Conservation (phyloP, 331 rosid genomes). For the Prunus yedoensis region DNA sequence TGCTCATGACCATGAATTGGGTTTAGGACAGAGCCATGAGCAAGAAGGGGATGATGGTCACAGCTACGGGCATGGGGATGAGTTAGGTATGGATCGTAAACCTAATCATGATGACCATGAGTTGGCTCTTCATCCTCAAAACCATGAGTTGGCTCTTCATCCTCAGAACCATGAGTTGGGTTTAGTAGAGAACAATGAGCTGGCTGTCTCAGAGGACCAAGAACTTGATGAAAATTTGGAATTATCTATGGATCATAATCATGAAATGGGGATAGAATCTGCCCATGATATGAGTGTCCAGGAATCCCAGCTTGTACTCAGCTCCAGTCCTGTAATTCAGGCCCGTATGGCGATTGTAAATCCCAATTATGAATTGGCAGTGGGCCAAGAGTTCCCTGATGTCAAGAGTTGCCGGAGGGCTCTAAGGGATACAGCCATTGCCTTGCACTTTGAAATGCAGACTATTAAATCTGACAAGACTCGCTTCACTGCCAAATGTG, state of each 20-base stretch:
- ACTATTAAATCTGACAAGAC: slow-evolving; percentile 94
- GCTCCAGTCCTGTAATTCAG: slow-evolving; percentile 57
- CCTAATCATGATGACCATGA: slow-evolving; percentile 64
- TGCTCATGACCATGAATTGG: slow-evolving; percentile 42
- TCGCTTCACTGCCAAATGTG: slow-evolving; percentile 89
- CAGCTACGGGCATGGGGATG: slow-evolving; percentile 51
- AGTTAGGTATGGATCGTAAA: slow-evolving; percentile 61
- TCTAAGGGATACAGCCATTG: slow-evolving; percentile 91
- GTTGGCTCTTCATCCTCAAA: slow-evolving; percentile 50
- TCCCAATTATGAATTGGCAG: slow-evolving; percentile 63
- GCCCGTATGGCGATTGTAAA: slow-evolving; percentile 51
- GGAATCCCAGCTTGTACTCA: slow-evolving; percentile 48
- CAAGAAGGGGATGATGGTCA: slow-evolving; percentile 54
- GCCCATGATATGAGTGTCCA: slow-evolving; percentile 43
- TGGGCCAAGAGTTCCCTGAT: slow-evolving; percentile 93
- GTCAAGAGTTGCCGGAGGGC: slow-evolving; percentile 94
- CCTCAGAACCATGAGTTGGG: slow-evolving; percentile 53
- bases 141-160: slow-evolving; percentile 53
- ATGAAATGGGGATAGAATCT: slow-evolving; percentile 59
- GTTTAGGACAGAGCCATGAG: slow-evolving; percentile 37
- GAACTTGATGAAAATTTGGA: slow-evolving; percentile 69
- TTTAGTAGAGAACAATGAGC: slow-evolving; percentile 56
- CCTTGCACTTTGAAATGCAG: slow-evolving; percentile 86
- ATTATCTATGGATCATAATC: slow-evolving; percentile 50
- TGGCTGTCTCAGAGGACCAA: slow-evolving; percentile 59